Conservation (phyloP, 768 basidiomycete genomes). For the Mycena metata region DNA sequence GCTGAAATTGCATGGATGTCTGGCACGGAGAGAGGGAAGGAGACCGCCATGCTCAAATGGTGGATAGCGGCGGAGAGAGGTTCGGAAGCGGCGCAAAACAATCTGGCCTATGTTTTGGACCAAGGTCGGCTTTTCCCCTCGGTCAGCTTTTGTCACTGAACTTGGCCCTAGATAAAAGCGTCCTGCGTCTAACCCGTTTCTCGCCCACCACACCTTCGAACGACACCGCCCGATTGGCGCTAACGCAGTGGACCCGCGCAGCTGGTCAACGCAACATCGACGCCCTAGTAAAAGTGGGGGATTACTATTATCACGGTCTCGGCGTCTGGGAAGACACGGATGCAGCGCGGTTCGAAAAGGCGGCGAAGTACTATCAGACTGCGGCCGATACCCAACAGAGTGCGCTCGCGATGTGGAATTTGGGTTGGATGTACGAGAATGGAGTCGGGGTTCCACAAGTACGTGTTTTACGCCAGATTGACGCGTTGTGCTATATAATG, state of each 20-base stretch:
- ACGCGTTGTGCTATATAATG: background rate
- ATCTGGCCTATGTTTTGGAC: slow-evolving; percentile 92
- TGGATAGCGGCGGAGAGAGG: slow-evolving; percentile 96
- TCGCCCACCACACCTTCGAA: slow-evolving; percentile 82
- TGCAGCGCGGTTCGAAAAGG: slow-evolving; percentile 82
- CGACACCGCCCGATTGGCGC: slow-evolving; percentile 83
- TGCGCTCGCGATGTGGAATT: slow-evolving; percentile 97
- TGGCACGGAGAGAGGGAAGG: slow-evolving; percentile 77
- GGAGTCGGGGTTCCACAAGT: slow-evolving; percentile 93
- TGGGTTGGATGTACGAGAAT: slow-evolving; percentile 99
- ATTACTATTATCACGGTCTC: slow-evolving; percentile 94
- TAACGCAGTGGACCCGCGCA: slow-evolving; percentile 95
- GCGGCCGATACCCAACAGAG: slow-evolving; percentile 94
- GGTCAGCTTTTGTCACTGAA: background rate
- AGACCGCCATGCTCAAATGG: slow-evolving; percentile 92
- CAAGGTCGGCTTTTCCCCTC: slow-evolving; percentile 69
- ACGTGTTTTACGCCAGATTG: slow-evolving; percentile 11
- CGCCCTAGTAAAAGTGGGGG: slow-evolving; percentile 96
- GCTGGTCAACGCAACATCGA: slow-evolving; percentile 96
- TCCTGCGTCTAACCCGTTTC: slow-evolving; percentile 76
- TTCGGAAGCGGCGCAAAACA: slow-evolving; percentile 93
- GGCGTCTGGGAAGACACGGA: slow-evolving; percentile 82
- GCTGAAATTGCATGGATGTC: slow-evolving; percentile 84
- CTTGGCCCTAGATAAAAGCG: slow-evolving; percentile 70
- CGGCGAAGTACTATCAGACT: slow-evolving; percentile 93